Evolutionary conservation across 164 flowering plant species (phyloP).

Genomic region (Chimonanthus praecox): DNA sequence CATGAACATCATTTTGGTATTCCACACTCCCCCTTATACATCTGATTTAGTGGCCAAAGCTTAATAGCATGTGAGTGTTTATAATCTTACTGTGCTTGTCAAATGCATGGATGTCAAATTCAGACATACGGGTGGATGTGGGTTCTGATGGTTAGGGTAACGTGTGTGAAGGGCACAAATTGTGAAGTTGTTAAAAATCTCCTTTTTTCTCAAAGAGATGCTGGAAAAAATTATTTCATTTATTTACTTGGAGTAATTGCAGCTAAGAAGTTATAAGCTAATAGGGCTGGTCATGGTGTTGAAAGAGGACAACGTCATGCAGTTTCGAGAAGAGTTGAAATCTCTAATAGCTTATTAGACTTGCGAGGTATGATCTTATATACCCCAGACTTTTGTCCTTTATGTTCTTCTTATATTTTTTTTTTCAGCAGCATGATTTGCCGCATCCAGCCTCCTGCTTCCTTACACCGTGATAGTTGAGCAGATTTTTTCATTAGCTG

Average conservation of each 20-base stretch:
- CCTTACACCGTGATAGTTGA: neutral
- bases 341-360: constrained; percentile 36
- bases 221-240: neutral
- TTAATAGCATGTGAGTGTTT: too few relatives aligned
- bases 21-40: too few relatives aligned
- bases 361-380: neutral
- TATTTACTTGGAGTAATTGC: constrained; percentile 19
- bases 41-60: too few relatives aligned
- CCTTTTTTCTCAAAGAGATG: neutral
- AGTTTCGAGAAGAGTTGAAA: constrained; percentile 53
- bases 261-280: constrained; percentile 62
- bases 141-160: too few relatives aligned
- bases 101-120: too few relatives aligned
- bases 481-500: neutral
- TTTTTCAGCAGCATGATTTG: neutral
- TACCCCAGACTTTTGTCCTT: neutral
- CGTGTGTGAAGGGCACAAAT: too few relatives aligned
- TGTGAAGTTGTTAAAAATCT: too few relatives aligned
- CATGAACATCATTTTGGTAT: too few relatives aligned
- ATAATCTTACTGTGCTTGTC: too few relatives aligned
- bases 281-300: constrained; percentile 76
- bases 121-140: too few relatives aligned
- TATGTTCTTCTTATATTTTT: too few relatives aligned
- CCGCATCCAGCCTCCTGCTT: neutral
- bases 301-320: constrained; percentile 44